These are phyloP conservation scores for Musa troglodytarum DNA, from an alignment of 176 grass and related monocot genomes.

Conservation along the genomic window DNA sequence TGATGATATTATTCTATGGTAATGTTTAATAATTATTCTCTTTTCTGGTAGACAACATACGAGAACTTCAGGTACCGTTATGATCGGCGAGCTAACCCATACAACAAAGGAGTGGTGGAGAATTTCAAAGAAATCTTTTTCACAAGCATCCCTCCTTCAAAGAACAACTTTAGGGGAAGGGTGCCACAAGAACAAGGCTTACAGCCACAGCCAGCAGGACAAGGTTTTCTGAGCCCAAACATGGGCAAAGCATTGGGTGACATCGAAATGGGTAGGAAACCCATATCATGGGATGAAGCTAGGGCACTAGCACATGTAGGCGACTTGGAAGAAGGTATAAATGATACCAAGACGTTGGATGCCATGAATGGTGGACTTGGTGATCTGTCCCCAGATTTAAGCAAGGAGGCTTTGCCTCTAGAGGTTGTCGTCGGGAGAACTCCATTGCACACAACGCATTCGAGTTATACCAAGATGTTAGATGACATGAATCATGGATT, in stretches of 20 bases:
- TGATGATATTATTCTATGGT: neutral
- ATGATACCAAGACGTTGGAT: neutral
- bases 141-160: slow-evolving; percentile 17
- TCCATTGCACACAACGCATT: no score
- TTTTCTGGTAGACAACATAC: slow-evolving; percentile 8
- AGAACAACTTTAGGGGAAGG: slow-evolving; percentile 13
- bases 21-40: neutral
- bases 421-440: no score
- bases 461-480: no score
- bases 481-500: no score
- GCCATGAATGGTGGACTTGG: no score
- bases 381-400: no score
- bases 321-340: neutral
- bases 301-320: neutral
- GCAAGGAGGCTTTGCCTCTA: no score
- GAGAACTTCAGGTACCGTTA: slow-evolving; percentile 23
- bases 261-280: slow-evolving; percentile 19
- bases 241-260: slow-evolving; percentile 13
- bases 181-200: slow-evolving; percentile 1
- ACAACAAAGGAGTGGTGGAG: slow-evolving; percentile 14
- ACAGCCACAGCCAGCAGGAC: neutral
- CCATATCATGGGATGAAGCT: slow-evolving; percentile 10
- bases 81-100: slow-evolving; percentile 12
- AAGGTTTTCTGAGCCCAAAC: slow-evolving; percentile 16
- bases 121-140: slow-evolving; percentile 16